Evolutionary conservation across 2,329 filamentous ascomycete species (phyloP).

Genomic region (Hortaea sp.): DNA sequence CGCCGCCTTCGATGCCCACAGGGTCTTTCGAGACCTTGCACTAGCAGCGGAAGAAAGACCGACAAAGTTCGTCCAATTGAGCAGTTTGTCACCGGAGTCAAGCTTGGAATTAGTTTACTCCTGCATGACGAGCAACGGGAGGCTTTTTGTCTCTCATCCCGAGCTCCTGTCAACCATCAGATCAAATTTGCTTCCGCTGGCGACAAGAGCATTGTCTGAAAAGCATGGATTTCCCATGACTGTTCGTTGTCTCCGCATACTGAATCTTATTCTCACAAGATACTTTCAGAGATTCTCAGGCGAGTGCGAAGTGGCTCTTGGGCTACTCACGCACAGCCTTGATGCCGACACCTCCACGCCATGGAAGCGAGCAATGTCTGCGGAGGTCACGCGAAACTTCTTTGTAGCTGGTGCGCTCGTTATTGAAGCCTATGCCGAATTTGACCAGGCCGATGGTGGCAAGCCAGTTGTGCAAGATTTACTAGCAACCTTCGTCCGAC

Average conservation of each 20-base stretch:
- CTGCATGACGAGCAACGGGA: conserved; percentile 74
- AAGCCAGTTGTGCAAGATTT: conserved; percentile 72
- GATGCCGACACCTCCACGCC: conserved; percentile 68
- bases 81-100: conserved; percentile 68
- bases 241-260: conserved; percentile 69
- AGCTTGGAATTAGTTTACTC: conserved; percentile 88
- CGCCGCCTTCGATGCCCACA: conserved; percentile 76
- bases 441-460: conserved; percentile 62
- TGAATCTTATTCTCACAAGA: conserved; percentile 70
- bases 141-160: conserved; percentile 64
- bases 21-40: conserved; percentile 83
- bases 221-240: conserved; percentile 71
- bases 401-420: conserved; percentile 73
- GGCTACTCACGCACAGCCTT: conserved; percentile 72
- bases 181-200: conserved; percentile 68
- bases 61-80: conserved; percentile 71
- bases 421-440: conserved; percentile 68
- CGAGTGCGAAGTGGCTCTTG: conserved; percentile 75
- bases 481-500: conserved; percentile 77
- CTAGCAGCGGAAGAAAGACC: conserved; percentile 76
- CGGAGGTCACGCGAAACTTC: conserved; percentile 81
- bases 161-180: conserved; percentile 75
- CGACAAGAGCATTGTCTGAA: conserved; percentile 67
- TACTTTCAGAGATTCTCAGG: conserved; percentile 64
- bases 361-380: conserved; percentile 83